Evolutionary conservation across 192 early-diverging fungal species (phyloP), one percentile per base, ranked within the genome.

Genomic region (Linnemannia hyalina): DNA sequence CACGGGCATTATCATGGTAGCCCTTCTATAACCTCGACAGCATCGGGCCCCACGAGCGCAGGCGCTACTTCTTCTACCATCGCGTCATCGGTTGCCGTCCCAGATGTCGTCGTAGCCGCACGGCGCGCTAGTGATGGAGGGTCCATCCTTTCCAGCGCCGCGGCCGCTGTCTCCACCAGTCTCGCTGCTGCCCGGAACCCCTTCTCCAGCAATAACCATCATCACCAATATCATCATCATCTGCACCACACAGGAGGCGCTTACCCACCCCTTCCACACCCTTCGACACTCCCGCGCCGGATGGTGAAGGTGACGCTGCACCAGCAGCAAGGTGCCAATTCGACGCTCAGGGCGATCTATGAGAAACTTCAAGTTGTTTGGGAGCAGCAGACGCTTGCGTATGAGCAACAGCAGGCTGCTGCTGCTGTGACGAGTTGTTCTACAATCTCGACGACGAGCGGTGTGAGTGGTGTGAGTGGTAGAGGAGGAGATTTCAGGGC

Each of bases 61-160:
- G 18, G 38, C 4, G 52, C 23, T 38, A 57, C 73, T 6, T 36
- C 22, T 11, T 47, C 49, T 15, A 75, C 73, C 29, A 41, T 36
- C 1, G 52, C 23, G 35, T 55, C 26, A 5, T 57, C 29, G 7
- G 20, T 55, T 7, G 41, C n/a, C 32, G 57, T 29, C 9, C 78
- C 74, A 1, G 78, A 77, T 4, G 40, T 35, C 10, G 11, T 65
- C 9, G 40, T 71, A 0, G 74, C 72, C 26, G 22, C 36, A 32
- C 70, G 84, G 20, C 84, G 84, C 40, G 84, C 84, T 32, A 86
- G 84, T 60, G 84, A 86, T 42, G 84, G 84, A 8, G 84, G 84
- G 5, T 86, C 84, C 3, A 81, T 86, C 49, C 72, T 86, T 1
- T 86, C 79, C 6, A 78, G 63, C n/a, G 80, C 84, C 13, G 84